A percentile compares a stretch with the other conserved stretches of the same genome.
These are phyloP conservation scores for Madurella fahalii DNA, from an alignment of 2,329 filamentous ascomycete species.

Conservation along the genomic window DNA sequence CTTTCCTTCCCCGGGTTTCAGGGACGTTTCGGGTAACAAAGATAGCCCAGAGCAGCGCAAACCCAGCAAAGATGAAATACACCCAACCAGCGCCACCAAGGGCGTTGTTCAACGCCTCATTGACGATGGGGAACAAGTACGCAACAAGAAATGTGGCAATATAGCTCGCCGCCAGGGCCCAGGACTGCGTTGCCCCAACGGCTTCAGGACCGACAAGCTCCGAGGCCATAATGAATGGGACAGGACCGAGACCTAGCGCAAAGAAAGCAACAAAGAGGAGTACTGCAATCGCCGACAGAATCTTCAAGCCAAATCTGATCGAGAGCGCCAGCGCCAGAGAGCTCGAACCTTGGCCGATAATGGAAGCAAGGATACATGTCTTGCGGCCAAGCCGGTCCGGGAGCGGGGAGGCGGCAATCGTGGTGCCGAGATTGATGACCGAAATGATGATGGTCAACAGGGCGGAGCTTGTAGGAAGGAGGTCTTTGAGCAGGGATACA, in stretches of 20 bases:
- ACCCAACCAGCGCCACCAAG: slow-evolving; percentile 72
- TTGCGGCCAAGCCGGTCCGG: slow-evolving; percentile 88
- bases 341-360: slow-evolving; percentile 76
- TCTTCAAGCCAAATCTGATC: slow-evolving; percentile 67
- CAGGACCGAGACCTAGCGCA: slow-evolving; percentile 83
- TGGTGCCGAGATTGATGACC: slow-evolving; percentile 78
- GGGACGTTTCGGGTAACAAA: slow-evolving; percentile 76
- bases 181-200: slow-evolving; percentile 86
- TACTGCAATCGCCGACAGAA: slow-evolving; percentile 76
- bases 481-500: slow-evolving; percentile 76
- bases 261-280: slow-evolving; percentile 86
- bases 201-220: slow-evolving; percentile 89
- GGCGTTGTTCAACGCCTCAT: slow-evolving; percentile 61
- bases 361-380: slow-evolving; percentile 74
- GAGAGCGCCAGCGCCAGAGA: slow-evolving; percentile 75
- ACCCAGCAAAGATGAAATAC: slow-evolving; percentile 83
- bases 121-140: slow-evolving; percentile 89
- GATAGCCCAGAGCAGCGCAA: slow-evolving; percentile 63
- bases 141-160: slow-evolving; percentile 87
- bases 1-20: slow-evolving; percentile 81
- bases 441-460: slow-evolving; percentile 86
- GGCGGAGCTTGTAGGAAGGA: slow-evolving; percentile 77
- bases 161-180: slow-evolving; percentile 83
- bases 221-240: slow-evolving; percentile 89
- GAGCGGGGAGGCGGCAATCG: slow-evolving; percentile 74